Base-by-base conservation (phyloP, 345 rosid genomes). In the Abelmoschus esculentus region DNA sequence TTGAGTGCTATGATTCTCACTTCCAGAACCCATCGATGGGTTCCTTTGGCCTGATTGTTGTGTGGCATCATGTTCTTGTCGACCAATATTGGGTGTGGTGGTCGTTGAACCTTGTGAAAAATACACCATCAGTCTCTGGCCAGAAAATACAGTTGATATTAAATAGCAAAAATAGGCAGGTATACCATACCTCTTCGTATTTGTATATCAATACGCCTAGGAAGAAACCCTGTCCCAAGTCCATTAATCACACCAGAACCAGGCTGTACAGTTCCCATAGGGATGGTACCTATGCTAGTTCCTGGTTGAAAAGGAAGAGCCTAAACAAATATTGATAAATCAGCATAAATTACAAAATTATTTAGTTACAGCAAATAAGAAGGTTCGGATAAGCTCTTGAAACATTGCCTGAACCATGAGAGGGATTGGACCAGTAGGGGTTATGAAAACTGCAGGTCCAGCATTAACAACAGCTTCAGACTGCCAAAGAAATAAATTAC, bases 151-250 rank as follows among this genome's bases (percentile, higher is more conserved):
- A 12, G 32, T 22, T 2, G 8, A 47, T 61, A 40, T 18, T 49
- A 59, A 54, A 66, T 7, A 72, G 13, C 3, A 46, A 34, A 59
- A 66, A 49, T 17, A 70, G 32, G 52, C 50, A 32, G 61, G 53
- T 18, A 73, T 38, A 53, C 29, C 13, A 15, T 75, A 89, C 96
- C 92, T 81, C 92, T 84, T 74, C 89, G 83, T 73, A 87, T 89
- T 83, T 87, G 90, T 73, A 89, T 87, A 78, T 87, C 92, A 73
- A 89, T 85, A 28, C 89, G 90, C 75, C 96, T 76, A 6, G 91
- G 92, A 80, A 80, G 83, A 78, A 84, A 73, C n/a, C 84, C 80
- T 38, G 81, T 50, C 56, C 88, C 83, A 73, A 71, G 73, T 40
- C 86, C 83, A 76, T 77, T 84, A 63, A 79, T 82, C 67, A 76